Base-by-base conservation (phyloP, 1,139 yeast species). In the Yamadazyma atmosphaerica region DNA sequence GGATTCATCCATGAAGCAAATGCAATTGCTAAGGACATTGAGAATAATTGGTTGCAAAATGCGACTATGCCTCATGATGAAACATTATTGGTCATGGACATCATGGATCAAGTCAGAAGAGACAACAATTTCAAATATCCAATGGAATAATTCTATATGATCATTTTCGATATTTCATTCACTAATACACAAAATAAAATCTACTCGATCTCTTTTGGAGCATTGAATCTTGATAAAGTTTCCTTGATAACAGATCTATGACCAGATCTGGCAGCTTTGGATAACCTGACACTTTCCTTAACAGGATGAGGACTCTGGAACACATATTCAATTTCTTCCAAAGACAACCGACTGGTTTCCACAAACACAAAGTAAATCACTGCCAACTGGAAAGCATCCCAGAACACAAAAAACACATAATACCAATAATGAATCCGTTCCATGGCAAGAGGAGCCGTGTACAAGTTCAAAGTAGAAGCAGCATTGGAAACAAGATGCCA, bases 1-100 rank as follows among this genome's bases (percentile, higher is more conserved):
- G 82, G 81, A 2, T 72, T 75, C 53, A 70, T 71, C 40, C 69
- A 70, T 52, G 82, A 77, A 50, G 81, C 81, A 3, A 71, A 75
- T 47, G 77, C 75, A 11, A 65, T 65, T 33, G 80, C 78, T 6
- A 47, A 61, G 31, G 77, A 68, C 45, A 57, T 75, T 25, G 37
- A 52, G 4, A 60, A 54, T 9, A 72, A 74, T 3, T 61, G 58
- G 37, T 43, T 51, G 8, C 67, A 68, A 44, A 61, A 63, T 38
- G 56, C 46, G 6, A 46, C 54, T 13, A 58, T 72, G 56, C 76
- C 80, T 4, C 62, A 62, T 49, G 64, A 54, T 17, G 81, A 76
- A 52, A 64, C 76, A 16, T 50, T 72, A 26, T 54, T 67, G 38
- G 67, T 73, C 31, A 64, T 72, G 72, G 60, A 54, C 9, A 55